phyloP scores from a whole-genome alignment of 169 alveolate genomes.

The Eimeria acervulina region DNA sequence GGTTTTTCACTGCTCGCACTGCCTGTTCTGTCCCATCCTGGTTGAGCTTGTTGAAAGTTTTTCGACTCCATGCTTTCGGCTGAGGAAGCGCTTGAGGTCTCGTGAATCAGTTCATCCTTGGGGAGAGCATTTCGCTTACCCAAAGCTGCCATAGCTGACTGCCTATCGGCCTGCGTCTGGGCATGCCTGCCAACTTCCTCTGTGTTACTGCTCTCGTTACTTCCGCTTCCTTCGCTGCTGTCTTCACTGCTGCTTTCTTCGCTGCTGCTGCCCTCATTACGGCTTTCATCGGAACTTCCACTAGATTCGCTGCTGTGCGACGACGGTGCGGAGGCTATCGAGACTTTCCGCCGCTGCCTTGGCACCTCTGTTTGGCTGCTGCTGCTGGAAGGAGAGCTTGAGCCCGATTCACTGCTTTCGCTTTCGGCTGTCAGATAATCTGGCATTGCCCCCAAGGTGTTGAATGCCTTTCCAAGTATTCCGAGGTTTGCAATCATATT shows the following conservation, averaged over 20 bases:
- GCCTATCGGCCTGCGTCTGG: background rate
- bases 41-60: background rate
- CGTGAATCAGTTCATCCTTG: background rate
- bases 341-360: background rate
- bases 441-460: background rate
- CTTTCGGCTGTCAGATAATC: constrained; percentile 8
- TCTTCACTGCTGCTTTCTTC: constrained; percentile 24
- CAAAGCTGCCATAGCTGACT: background rate
- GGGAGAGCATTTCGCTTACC: background rate
- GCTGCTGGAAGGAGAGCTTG: constrained; percentile 9
- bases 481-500: constrained; percentile 40
- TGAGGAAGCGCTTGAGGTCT: background rate
- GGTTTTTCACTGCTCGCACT: constrained; percentile 31
- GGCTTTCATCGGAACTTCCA: constrained; percentile 11
- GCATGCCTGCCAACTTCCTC: background rate
- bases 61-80: background rate
- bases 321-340: background rate
- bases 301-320: constrained; percentile 16
- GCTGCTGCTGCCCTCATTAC: background rate
- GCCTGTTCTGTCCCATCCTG: background rate
- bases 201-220: background rate
- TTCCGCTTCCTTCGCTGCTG: background rate
- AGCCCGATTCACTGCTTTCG: constrained; percentile 31
- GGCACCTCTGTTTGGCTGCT: background rate
- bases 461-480: constrained; percentile 30